Percentiles rank a stretch among this genome's conserved stretches.
Conservation (phyloP, 129 eudicot genomes). For the Smallanthus sonchifolius region DNA sequence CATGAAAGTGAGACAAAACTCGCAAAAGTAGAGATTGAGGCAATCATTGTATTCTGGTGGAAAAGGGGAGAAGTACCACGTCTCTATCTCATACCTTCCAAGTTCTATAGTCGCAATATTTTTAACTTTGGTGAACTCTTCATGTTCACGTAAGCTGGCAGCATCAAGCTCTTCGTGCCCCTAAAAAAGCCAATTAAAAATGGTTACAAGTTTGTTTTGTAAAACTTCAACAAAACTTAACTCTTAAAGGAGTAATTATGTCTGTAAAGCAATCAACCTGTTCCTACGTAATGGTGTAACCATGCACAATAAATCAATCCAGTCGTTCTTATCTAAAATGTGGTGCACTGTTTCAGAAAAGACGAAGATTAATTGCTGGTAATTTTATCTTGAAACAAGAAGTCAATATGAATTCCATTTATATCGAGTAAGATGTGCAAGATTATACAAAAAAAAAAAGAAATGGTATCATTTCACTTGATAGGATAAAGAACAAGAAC, state of each 20-base stretch:
- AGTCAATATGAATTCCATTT: background rate
- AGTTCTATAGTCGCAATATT: constrained; percentile 92
- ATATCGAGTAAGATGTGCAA: background rate
- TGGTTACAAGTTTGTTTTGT: background rate
- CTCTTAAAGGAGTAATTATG: background rate
- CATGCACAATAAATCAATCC: background rate
- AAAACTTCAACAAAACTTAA: background rate
- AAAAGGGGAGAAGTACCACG: constrained; percentile 98
- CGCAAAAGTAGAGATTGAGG: constrained; percentile 87
- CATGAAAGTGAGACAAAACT: constrained; percentile 96
- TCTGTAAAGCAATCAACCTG: background rate
- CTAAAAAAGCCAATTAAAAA: constrained; percentile 27
- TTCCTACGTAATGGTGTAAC: background rate
- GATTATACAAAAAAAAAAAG: background rate
- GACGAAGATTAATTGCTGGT: background rate
- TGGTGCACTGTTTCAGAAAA: background rate
- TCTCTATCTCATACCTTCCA: constrained; percentile 95
- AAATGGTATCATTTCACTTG: background rate
- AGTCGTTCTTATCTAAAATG: background rate
- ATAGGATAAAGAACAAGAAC: background rate
- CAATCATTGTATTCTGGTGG: constrained; percentile 98
- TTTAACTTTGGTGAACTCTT: constrained; percentile 95
- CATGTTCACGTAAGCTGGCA: constrained; percentile 98
- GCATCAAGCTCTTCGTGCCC: constrained; percentile 99
- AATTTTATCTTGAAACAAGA: background rate